A percentile compares a stretch with the other conserved stretches of the same genome.
These are phyloP conservation scores for Cyclostephanos tholiformis DNA, from an alignment of 108 stramenopile species.

Conservation along the genomic window DNA sequence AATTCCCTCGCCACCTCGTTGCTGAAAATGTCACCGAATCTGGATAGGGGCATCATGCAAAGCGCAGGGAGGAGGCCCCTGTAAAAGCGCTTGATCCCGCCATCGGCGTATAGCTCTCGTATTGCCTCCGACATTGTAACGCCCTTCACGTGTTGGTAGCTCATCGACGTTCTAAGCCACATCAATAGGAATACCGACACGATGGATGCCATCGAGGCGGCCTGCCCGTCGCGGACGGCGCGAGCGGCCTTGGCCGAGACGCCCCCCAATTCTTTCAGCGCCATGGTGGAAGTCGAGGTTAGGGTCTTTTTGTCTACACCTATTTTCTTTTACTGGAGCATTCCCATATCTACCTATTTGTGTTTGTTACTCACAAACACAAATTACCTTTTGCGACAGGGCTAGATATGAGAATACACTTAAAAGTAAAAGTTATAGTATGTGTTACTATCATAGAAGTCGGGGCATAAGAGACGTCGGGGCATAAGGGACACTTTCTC, in stretches of 20 bases:
- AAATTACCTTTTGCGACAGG: not conserved
- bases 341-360: too few species aligned
- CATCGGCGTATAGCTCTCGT: slow-evolving; percentile 69
- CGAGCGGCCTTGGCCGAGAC: slow-evolving; percentile 46
- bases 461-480: too few species aligned
- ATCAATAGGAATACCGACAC: slow-evolving; percentile 79
- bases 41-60: slow-evolving; percentile 73
- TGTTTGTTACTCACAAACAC: too few species aligned
- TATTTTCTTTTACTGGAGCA: too few species aligned
- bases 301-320: not conserved
- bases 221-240: slow-evolving; percentile 55
- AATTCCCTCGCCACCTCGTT: slow-evolving; percentile 68
- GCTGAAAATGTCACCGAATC: slow-evolving; percentile 86
- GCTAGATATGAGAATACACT: too few species aligned
- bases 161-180: slow-evolving; percentile 91
- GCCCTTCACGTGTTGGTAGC: slow-evolving; percentile 92
- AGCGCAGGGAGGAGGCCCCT: slow-evolving; percentile 76
- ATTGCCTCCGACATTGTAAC: slow-evolving; percentile 65
- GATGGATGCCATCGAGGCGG: slow-evolving; percentile 64
- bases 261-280: slow-evolving; percentile 26
- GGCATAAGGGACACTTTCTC: too few species aligned
- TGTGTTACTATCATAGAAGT: too few species aligned
- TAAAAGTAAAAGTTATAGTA: too few species aligned
- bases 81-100: slow-evolving; percentile 85
- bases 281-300: slow-evolving; percentile 29